Evolutionary conservation across 441 rosid species (phyloP), one percentile per base, ranked within the genome.

Genomic region (Daphne laureola): DNA sequence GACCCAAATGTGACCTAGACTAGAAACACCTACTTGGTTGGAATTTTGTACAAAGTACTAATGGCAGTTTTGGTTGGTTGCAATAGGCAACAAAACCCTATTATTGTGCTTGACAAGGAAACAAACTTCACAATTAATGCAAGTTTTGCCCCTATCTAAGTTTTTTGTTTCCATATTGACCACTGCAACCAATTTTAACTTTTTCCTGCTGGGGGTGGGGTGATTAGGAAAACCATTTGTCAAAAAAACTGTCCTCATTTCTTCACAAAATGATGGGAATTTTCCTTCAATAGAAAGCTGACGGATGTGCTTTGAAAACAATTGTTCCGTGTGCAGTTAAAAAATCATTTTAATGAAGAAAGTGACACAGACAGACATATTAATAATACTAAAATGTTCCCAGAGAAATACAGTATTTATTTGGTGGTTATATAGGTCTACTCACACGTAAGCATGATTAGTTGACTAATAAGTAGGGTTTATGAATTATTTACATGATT

Each of bases 311-410:
- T 17, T 53, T 15, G 49, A 27, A 46, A 21, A 25, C 18, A 25
- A 16, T 40, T 55, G 54, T 72, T 72, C 14, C 73, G 73, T 72
- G 73, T 59, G 25, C 47, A 61, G 46, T 70, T 4, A 52, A 55
- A 42, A 18, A 57, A 21, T 21, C 41, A 25, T 31, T 31, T 31
- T 11, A 0, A 6, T 2, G 11, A 31, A 31, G 9, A 31, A 31
- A 31, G 38, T 31, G 38, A 31, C 11, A 21, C 25, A 21, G 25
- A 18, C 23, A 21, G 25, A 21, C 25, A 21, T 21, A 21, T 2
- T 2, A 21, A 21, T 21, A 21, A 21, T 21, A 4, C 25, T 21
- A 21, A 21, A 21, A 21, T 21, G 3, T 21, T 21, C 25, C 25
- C 3, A 21, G 3, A 4, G 36, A 57, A 27, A n/a, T 8, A n/a